Percentiles rank a stretch among this genome's conserved stretches.
Conservation (phyloP, 495 filamentous ascomycete species). For the Peziza echinospora region DNA sequence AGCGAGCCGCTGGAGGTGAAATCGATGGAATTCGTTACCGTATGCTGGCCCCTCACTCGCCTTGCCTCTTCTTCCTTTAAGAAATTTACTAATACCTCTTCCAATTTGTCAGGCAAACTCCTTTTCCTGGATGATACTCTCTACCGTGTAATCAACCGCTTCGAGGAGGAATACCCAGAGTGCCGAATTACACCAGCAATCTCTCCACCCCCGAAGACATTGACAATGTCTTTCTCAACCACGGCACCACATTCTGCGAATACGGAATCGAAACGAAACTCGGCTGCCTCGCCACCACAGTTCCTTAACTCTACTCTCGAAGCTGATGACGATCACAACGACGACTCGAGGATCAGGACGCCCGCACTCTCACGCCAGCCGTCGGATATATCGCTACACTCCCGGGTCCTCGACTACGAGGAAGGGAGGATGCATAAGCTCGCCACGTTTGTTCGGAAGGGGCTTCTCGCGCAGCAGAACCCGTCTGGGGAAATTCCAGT, state of each 20-base stretch:
- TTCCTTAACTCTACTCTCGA: constrained; percentile 34
- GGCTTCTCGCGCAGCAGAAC: constrained; percentile 10
- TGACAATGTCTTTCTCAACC: no score
- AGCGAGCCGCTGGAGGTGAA: constrained; percentile 41
- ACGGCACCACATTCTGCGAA: not conserved
- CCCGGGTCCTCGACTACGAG: constrained; percentile 20
- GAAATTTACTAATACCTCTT: constrained; percentile 23
- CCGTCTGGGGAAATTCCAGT: not conserved
- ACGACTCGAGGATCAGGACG: constrained; percentile 20
- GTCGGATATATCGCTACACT: not conserved
- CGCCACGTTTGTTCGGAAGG: constrained; percentile 10
- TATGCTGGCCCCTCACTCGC: constrained; percentile 26
- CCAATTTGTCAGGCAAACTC: constrained; percentile 36
- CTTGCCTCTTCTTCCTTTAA: not conserved
- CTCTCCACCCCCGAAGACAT: no score
- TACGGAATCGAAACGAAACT: no score
- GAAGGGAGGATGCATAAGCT: constrained; percentile 16
- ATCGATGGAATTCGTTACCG: constrained; percentile 50
- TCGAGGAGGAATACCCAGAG: constrained; percentile 90
- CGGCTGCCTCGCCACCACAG: not conserved
- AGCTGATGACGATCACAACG: constrained; percentile 18
- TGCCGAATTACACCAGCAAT: constrained; percentile 29
- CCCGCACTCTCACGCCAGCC: not conserved
- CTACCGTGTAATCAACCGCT: constrained; percentile 74
- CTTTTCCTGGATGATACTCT: constrained; percentile 80